These are phyloP conservation scores for Thalassiosira exigua DNA, from an alignment of 352 stramenopile genomes.

Conservation along the genomic window DNA sequence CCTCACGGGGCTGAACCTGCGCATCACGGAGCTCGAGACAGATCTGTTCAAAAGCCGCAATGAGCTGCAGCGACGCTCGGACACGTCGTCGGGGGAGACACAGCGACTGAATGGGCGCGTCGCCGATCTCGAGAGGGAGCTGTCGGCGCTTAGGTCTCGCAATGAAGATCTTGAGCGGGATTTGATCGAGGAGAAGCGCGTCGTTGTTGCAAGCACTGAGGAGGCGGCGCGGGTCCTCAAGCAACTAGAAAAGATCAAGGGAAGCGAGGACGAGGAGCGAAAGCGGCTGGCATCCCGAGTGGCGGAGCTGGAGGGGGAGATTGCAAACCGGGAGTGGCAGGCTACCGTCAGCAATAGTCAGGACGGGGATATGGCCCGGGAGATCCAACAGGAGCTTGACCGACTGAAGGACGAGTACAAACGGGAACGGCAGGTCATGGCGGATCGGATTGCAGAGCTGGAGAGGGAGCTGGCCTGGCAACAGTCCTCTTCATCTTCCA, in stretches of 20 bases:
- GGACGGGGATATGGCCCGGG: slow-evolving; percentile 5
- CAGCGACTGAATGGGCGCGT: slow-evolving; percentile 22
- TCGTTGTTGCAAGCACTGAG: slow-evolving; percentile 48
- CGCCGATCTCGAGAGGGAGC: slow-evolving; percentile 37
- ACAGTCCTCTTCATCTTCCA: not conserved
- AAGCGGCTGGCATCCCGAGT: slow-evolving; percentile 27
- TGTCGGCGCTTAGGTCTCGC: slow-evolving; percentile 9
- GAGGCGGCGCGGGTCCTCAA: slow-evolving; percentile 47
- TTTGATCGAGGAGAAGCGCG: slow-evolving; percentile 48
- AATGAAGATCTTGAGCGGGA: slow-evolving; percentile 53
- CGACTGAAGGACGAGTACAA: slow-evolving; percentile 37
- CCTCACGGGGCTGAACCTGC: slow-evolving; percentile 23
- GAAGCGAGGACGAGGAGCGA: slow-evolving; percentile 43
- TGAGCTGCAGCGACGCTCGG: slow-evolving; percentile 34
- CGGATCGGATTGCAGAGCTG: slow-evolving; percentile 41
- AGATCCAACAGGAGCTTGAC: slow-evolving; percentile 40
- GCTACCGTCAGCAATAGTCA: not conserved
- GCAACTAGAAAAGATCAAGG: slow-evolving; percentile 47
- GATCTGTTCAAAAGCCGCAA: slow-evolving; percentile 44
- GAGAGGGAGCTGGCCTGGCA: slow-evolving; percentile 45
- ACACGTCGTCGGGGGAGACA: slow-evolving; percentile 20
- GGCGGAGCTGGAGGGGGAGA: slow-evolving; percentile 50
- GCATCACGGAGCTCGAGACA: slow-evolving; percentile 44
- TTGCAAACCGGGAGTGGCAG: slow-evolving; percentile 28
- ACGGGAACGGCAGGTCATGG: slow-evolving; percentile 41